Conservation (phyloP, 1,284 basidiomycete species). For the Boletus sp. region DNA sequence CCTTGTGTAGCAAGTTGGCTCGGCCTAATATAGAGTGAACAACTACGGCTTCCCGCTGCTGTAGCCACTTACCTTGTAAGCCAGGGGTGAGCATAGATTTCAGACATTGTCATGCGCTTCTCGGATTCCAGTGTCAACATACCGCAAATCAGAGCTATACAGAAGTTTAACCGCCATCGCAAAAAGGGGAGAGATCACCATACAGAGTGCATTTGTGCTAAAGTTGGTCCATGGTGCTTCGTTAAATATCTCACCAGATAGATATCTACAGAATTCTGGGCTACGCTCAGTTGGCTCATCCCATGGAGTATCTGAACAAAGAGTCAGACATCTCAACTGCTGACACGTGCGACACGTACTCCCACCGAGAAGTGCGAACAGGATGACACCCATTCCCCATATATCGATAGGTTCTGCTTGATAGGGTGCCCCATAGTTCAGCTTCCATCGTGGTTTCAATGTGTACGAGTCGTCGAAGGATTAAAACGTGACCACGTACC, state of each 20-base stretch:
- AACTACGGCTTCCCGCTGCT: neutral
- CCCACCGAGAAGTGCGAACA: constrained; percentile 88
- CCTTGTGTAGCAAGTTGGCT: constrained; percentile 66
- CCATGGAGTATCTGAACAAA: constrained; percentile 86
- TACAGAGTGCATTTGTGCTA: constrained; percentile 56
- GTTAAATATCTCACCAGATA: constrained; percentile 71
- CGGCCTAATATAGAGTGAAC: constrained; percentile 41
- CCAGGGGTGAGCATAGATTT: constrained; percentile 78
- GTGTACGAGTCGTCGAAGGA: neutral
- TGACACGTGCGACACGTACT: constrained; percentile 53
- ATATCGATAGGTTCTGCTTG: constrained; percentile 90
- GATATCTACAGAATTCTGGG: constrained; percentile 76
- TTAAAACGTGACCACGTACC: constrained; percentile 41
- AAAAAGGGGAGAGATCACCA: constrained; percentile 21
- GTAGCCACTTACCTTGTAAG: constrained; percentile 54
- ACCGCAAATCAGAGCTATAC: constrained; percentile 63
- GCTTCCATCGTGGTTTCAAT: constrained; percentile 32
- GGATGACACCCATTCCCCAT: constrained; percentile 95
- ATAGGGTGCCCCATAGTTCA: constrained; percentile 61
- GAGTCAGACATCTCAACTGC: neutral
- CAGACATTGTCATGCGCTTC: constrained; percentile 65
- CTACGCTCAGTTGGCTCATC: constrained; percentile 84
- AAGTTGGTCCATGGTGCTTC: constrained; percentile 84
- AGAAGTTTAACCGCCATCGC: neutral
- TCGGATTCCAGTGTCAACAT: constrained; percentile 75